Conservation (phyloP, 164 flowering plant species). For the Annona cherimola region DNA sequence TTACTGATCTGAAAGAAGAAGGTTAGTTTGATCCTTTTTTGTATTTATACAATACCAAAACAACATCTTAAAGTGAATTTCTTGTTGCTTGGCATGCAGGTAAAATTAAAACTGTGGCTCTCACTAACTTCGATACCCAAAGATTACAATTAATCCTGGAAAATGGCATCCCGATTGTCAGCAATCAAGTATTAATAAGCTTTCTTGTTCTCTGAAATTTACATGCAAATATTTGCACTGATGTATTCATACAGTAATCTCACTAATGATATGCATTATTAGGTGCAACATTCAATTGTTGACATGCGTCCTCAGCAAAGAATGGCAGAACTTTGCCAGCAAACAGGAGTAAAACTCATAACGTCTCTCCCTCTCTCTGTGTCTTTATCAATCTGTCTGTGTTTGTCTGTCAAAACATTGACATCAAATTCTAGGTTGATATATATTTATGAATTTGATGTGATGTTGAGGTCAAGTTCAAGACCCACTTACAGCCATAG, state of each 20-base stretch:
- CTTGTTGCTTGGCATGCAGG: conserved; percentile 46
- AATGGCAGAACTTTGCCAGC: conserved; percentile 96
- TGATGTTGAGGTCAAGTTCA: no score
- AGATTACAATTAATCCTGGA: conserved; percentile 80
- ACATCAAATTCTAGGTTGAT: no score
- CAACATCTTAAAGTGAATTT: not conserved
- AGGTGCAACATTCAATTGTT: conserved; percentile 97
- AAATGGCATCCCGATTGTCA: conserved; percentile 85
- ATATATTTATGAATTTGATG: no score
- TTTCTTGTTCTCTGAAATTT: conserved; percentile 3
- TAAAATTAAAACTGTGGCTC: conserved; percentile 90
- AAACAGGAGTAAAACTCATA: conserved; percentile 90
- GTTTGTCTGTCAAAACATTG: no score
- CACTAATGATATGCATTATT: conserved; percentile 9
- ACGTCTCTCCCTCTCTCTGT: conserved; percentile 69
- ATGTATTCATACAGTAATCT: conserved; percentile 5
- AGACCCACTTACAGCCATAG: no score
- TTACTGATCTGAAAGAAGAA: conserved; percentile 92
- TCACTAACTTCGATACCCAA: conserved; percentile 96
- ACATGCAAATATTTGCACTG: not conserved
- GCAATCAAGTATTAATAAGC: conserved; percentile 67
- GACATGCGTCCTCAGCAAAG: conserved; percentile 98
- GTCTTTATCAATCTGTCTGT: conserved; percentile 14
- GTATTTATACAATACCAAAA: not conserved
- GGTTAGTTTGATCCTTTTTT: conserved; percentile 33